A percentile compares a stretch with the other conserved stretches of the same genome.
Evolutionary conservation across 208 protist species (phyloP).

Genomic region (Trypanosoma avium): DNA sequence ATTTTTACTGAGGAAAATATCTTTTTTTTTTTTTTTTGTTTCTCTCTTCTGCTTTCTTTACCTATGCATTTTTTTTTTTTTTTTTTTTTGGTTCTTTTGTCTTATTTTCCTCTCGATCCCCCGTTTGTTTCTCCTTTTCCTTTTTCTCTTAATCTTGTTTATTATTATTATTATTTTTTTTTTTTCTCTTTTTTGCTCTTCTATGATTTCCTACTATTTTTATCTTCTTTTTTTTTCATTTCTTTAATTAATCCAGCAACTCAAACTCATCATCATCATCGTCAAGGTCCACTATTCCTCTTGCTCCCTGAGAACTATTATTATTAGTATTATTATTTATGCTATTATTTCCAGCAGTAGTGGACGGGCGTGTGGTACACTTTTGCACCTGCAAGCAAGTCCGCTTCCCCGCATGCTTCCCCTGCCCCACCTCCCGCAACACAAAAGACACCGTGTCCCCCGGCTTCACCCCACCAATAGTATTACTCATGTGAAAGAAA

Average conservation of each 20-base stretch:
- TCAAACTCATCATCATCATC: constrained; percentile 51
- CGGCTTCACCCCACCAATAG: constrained; percentile 22
- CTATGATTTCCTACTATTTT: no score
- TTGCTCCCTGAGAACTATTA: no score
- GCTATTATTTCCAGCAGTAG: background rate
- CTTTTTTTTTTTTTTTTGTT: background rate
- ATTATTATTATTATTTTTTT: constrained; percentile 1
- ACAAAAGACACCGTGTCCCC: constrained; percentile 68
- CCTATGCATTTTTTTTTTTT: no score
- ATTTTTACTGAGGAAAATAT: background rate
- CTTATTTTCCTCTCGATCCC: background rate
- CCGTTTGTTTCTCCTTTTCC: no score
- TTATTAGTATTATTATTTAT: background rate
- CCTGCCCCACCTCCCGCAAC: constrained; percentile 45
- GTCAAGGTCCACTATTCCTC: background rate
- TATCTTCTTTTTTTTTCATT: constrained; percentile 5
- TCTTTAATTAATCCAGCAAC: constrained; percentile 31
- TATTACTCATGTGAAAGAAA: constrained; percentile 74
- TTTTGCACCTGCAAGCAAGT: constrained; percentile 52
- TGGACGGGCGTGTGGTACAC: background rate
- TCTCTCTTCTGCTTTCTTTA: background rate
- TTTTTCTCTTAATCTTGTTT: background rate
- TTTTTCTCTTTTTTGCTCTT: background rate
- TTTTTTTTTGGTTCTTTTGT: background rate
- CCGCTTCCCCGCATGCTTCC: constrained; percentile 72